Evolutionary conservation across 305 asterid species (phyloP).

Genomic region (Salvia sclarea): DNA sequence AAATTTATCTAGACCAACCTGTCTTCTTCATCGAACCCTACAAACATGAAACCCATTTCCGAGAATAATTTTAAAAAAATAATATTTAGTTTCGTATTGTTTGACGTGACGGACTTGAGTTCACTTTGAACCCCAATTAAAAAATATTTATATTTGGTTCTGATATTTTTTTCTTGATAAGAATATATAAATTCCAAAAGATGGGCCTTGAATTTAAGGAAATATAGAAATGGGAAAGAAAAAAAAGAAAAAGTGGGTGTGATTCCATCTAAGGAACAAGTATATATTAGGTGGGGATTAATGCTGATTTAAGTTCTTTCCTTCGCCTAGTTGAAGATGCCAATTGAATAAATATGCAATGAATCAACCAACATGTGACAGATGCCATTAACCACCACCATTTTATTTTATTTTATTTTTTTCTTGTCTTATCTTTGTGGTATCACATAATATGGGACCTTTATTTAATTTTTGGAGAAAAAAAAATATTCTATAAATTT

Average conservation of each 20-base stretch:
- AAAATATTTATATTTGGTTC: background rate
- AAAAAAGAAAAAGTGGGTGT: background rate
- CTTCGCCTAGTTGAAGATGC: conserved; percentile 44
- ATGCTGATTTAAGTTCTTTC: conserved; percentile 36
- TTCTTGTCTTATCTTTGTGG: conserved; percentile 2
- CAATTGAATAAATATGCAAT: conserved; percentile 31
- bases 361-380: conserved; percentile 32
- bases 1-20: conserved; percentile 27
- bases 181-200: conserved; percentile 11
- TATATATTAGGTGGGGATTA: conserved; percentile 32
- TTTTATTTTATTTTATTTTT: background rate
- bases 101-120: conserved; percentile 26
- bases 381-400: conserved; percentile 36
- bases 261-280: conserved; percentile 31
- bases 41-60: conserved; percentile 37
- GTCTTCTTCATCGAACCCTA: conserved; percentile 36
- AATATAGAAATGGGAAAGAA: background rate
- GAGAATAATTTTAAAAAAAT: conserved; percentile 10
- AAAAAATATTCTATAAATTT: too few relatives aligned
- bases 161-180: background rate
- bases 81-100: background rate
- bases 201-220: conserved; percentile 16
- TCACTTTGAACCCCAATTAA: background rate
- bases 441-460: conserved; percentile 9
- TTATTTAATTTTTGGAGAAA: too few relatives aligned